Conservation (phyloP, 2,329 filamentous ascomycete species). For the Stromatinia cepivora region DNA sequence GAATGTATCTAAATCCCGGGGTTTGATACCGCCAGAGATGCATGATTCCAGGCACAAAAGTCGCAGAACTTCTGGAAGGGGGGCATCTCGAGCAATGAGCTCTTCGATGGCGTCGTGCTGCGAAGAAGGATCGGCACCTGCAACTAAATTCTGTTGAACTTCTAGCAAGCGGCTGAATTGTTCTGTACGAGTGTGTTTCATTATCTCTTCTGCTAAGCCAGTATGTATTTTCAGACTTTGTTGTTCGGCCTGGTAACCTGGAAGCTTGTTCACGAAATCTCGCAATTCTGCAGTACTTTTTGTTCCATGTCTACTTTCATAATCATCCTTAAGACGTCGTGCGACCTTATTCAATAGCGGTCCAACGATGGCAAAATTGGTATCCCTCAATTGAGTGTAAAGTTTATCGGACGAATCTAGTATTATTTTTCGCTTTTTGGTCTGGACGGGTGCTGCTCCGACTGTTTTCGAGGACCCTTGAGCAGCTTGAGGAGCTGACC, state of each 20-base stretch:
- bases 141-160: conserved; percentile 92
- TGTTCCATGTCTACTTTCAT: conserved; percentile 81
- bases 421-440: conserved; percentile 81
- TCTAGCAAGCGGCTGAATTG: conserved; percentile 86
- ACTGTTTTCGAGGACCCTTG: conserved; percentile 57
- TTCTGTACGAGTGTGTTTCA: conserved; percentile 87
- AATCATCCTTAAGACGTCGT: conserved; percentile 79
- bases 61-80: conserved; percentile 77
- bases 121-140: conserved; percentile 81
- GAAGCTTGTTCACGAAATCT: conserved; percentile 92
- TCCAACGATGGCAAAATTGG: conserved; percentile 94
- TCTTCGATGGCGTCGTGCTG: conserved; percentile 93
- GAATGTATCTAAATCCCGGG: conserved; percentile 86
- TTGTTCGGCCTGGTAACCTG: conserved; percentile 89
- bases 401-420: conserved; percentile 88
- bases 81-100: conserved; percentile 83
- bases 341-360: conserved; percentile 87
- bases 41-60: conserved; percentile 90
- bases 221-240: conserved; percentile 91
- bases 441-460: conserved; percentile 57
- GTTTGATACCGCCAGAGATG: conserved; percentile 82
- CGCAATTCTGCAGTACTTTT: conserved; percentile 89
- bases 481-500: conserved; percentile 61
- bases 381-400: conserved; percentile 82
- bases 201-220: conserved; percentile 89